These are phyloP conservation scores for Staphylotrichum longicolle DNA, from an alignment of 495 filamentous ascomycete species.

Conservation along the genomic window DNA sequence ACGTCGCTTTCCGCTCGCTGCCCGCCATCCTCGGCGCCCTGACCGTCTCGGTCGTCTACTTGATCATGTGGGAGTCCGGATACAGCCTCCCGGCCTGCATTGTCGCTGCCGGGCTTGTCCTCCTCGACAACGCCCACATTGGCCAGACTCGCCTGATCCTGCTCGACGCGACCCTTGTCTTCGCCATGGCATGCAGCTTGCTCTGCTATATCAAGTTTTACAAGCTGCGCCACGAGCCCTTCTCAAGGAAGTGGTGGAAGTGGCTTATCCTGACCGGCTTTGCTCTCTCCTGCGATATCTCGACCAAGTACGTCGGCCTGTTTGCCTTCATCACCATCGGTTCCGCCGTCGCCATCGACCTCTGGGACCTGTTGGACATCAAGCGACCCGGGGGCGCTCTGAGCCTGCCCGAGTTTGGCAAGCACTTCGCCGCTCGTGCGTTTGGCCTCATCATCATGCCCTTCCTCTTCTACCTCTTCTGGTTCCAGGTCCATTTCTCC, in stretches of 20 bases:
- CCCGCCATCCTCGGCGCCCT: conserved; percentile 87
- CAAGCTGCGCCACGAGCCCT: conserved; percentile 87
- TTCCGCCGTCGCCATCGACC: conserved; percentile 85
- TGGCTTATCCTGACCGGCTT: conserved; percentile 96
- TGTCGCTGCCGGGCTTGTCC: conserved; percentile 77
- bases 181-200: conserved; percentile 92
- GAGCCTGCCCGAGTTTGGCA: conserved; percentile 71
- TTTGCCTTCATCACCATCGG: conserved; percentile 98
- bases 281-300: conserved; percentile 93
- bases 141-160: conserved; percentile 95
- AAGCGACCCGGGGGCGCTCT: conserved; percentile 76
- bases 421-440: conserved; percentile 84
- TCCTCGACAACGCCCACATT: conserved; percentile 98
- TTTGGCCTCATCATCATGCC: conserved; percentile 83
- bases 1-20: conserved; percentile 91
- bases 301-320: conserved; percentile 94
- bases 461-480: conserved; percentile 98
- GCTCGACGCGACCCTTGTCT: conserved; percentile 88
- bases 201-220: conserved; percentile 96
- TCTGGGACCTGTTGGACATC: conserved; percentile 92
- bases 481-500: conserved; percentile 99
- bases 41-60: conserved; percentile 88
- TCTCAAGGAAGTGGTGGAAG: conserved; percentile 98
- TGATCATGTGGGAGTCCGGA: conserved; percentile 99
- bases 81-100: conserved; percentile 93